Percentiles rank a stretch among this genome's conserved stretches.
Conservation (phyloP, 2,329 filamentous ascomycete species). For the Aspergillus ochraceoroseus region DNA sequence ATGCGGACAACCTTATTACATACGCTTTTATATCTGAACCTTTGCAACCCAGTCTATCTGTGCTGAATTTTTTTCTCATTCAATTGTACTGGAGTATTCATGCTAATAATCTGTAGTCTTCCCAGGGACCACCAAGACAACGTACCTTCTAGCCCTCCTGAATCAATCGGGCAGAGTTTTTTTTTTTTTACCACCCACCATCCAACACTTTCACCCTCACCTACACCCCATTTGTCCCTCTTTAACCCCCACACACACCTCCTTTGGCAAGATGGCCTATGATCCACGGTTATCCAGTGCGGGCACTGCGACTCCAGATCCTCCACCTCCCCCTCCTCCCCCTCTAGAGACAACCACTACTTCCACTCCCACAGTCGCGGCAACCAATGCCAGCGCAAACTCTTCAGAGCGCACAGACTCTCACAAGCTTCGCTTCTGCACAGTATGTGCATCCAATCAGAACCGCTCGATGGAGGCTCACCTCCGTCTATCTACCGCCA, state of each 20-base stretch:
- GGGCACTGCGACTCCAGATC: constrained; percentile 40
- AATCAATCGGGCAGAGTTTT: constrained; percentile 17
- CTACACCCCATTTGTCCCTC: constrained; percentile 17
- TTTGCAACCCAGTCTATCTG: constrained; percentile 9
- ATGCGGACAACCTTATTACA: constrained; percentile 57
- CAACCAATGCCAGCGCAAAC: constrained; percentile 4
- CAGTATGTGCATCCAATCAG: constrained; percentile 97
- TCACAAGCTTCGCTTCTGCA: constrained; percentile 94
- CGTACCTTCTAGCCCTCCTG: constrained; percentile 35
- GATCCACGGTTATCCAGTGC: constrained; percentile 50
- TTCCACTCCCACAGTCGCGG: constrained; percentile 31
- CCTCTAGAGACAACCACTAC: constrained; percentile 30
- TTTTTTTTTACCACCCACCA: constrained; percentile 10
- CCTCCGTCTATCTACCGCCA: constrained; percentile 75
- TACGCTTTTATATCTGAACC: constrained; percentile 47
- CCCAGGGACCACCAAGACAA: constrained; percentile 34
- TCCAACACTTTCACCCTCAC: constrained; percentile 3
- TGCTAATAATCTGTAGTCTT: constrained; percentile 29
- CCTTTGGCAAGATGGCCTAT: constrained; percentile 41
- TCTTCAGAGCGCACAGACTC: constrained; percentile 37
- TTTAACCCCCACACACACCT: constrained; percentile 14
- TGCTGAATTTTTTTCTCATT: constrained; percentile 1
- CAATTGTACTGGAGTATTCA: constrained; percentile 7
- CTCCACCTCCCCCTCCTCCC: constrained; percentile 50
- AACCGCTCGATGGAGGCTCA: constrained; percentile 99